phyloP scores from a whole-genome alignment of 2,329 filamentous ascomycete genomes.

The Dactylellina haptotyla region DNA sequence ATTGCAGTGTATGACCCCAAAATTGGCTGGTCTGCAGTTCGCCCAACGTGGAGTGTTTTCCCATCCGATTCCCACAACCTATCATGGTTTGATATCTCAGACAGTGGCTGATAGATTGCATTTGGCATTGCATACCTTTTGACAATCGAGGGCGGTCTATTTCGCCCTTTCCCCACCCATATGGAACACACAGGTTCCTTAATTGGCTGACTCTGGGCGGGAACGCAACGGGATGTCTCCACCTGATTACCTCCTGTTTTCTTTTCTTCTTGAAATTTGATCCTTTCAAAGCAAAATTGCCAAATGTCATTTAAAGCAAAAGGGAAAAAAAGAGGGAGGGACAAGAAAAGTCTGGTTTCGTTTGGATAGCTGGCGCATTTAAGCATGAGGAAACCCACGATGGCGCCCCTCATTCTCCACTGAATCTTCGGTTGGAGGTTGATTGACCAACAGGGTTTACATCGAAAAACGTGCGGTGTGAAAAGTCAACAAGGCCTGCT shows the following conservation, averaged over 20 bases:
- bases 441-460: constrained; percentile 18
- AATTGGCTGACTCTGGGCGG: constrained; percentile 36
- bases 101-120: constrained; percentile 49
- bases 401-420: constrained; percentile 9
- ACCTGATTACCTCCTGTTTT: constrained; percentile 14
- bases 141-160: constrained; percentile 6
- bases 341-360: constrained; percentile 7
- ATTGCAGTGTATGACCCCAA: constrained; percentile 18
- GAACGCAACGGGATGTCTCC: constrained; percentile 39
- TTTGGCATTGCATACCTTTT: constrained; percentile 21
- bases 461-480: background rate
- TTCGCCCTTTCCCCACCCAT: constrained; percentile 7
- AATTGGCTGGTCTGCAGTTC: constrained; percentile 11
- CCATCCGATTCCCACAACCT: constrained; percentile 13
- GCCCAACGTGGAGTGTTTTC: constrained; percentile 31
- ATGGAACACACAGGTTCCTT: constrained; percentile 18
- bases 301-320: constrained; percentile 1
- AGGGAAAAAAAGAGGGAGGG: too few relatives aligned
- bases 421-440: background rate
- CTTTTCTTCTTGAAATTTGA: background rate
- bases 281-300: background rate
- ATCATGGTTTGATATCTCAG: constrained; percentile 35
- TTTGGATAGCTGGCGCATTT: constrained; percentile 32
- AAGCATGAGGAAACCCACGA: background rate
- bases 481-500: background rate